Evolutionary conservation across 495 filamentous ascomycete genomes (phyloP), one percentile per base, ranked within the genome.

Genomic region (Recurvomyces mirabilis): DNA sequence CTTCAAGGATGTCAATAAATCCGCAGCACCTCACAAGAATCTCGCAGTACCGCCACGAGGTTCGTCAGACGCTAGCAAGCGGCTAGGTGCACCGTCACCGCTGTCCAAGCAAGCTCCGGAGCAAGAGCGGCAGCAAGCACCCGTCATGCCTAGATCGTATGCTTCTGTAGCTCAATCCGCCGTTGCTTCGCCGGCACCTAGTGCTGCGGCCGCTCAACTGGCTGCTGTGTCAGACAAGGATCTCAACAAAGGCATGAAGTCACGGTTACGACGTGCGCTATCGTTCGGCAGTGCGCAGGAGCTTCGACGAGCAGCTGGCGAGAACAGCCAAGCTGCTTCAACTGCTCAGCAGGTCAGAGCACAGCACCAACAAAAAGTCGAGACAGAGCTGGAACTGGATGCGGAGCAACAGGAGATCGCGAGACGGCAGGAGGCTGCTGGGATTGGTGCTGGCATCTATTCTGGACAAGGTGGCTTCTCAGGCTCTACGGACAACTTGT

Each of bases 241-340:
- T 24, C 63, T 68, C 1, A 77, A 73, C 53, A 81, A 79, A 45
- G 85, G 78, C 42, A 89, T 94, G 65, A 93, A 93, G 45, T 87
- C 82, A n/a, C 73, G 89, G 39, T 66, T 99, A 35, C 73, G 91
- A 44, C 76, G 91, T 56, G 91, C 91, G 2, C 95, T 99, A 60
- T 96, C 93, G 0, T 99, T 99, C 63, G 88, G 91, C 15, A 95
- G 93, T 59, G 84, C 89, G 31, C 85, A 88, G 9, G 93, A 99
- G 59, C 73, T 99, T 28, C 72, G 85, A 40, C 84, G 83, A 51
- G 71, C 78, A 3, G 85, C 78, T 12, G 75, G 76, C 5, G 81
- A 79, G 51, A 77, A 77, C 46, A 79, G 72, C 50, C 57, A 69
- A 52, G 70, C 72, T 26, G 34, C 41, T 10, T 13, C 24, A 15